Evolutionary conservation across 139 green algal genomes (phyloP), one percentile per base, ranked within the genome.

Genomic region (Haematococcus lacustris): DNA sequence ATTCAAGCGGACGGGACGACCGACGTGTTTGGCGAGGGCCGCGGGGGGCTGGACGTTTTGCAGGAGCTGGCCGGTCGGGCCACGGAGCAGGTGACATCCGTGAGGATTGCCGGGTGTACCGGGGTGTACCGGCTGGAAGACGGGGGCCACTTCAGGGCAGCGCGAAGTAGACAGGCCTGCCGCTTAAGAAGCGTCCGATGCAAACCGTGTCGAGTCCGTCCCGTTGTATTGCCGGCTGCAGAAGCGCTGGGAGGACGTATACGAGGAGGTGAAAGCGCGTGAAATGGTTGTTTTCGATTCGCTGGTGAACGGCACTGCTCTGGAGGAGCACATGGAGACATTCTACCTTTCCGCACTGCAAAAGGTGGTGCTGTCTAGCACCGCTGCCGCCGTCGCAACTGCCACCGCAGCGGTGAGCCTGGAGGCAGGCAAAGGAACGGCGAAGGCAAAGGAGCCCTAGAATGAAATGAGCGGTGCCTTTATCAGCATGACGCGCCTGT

Each of bases 281-380:
- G 85, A 90, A 66, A 73, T 85, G 75, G 68, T 57, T 25, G 76
- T 90, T 57, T 65, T 90, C 28, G 68, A 83, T 32, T 61, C 66
- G 7, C 73, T 90, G 68, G 68, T 87, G 65, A 72, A 82, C 30
- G 85, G 85, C 0, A 71, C 38, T 21, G 84, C 79, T 1, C 71
- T 89, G 62, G 76, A 81, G 51, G 73, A 90, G 73, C 85, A 90
- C 78, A 86, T 90, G 85, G 82, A 90, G 64, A 65, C 69, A 35
- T 81, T 82, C 47, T 85, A 85, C 67, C 78, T 88, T 32, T 34
- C 9, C 26, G 21, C 53, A 4, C 53, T 64, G 13, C 4, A 64
- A 26, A 21, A 64, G 53, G 53, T 64, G 53, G 53, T 64, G 53
- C 13, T 64, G 53, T 21, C 53, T 23, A 9, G 23, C 9, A 26